Evolutionary conservation across 2,329 filamentous ascomycete species (phyloP), one percentile per base, ranked within the genome.

Genomic region (Aspergillus quadrilineatus): DNA sequence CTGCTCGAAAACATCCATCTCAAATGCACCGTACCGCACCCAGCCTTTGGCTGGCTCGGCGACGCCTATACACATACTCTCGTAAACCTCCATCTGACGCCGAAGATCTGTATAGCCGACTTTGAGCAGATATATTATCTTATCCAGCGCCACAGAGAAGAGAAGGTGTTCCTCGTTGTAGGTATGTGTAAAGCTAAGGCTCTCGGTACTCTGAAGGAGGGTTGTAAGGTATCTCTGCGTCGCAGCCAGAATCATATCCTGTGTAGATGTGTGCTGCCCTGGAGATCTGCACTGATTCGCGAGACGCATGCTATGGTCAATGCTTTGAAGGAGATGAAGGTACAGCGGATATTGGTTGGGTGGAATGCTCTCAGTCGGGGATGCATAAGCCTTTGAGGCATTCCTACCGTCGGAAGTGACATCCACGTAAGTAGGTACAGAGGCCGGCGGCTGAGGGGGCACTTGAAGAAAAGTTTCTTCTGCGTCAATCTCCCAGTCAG

Each of bases 111-210:
- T 44, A 30, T 60, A 62, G 4, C 55, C 60, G 7, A 57, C 28
- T 12, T 36, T 42, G 32, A 60, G 53, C 7, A 62, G 50, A 15
- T 44, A 32, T 36, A 58, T 45, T 12, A 62, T 53, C 29, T 60
- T 62, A 39, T 54, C 56, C 37, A 62, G 17, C 2, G 60, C 57
- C 10, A 62, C 57, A 3, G 55, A 53, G 53, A 59, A 62, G 14
- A 62, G 55, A 4, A 62, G 42, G 22, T 62, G 55, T 6, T 50
- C 50, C 26, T 60, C 55, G 37, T 46, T 53, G 37, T 57, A 60
- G 34, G 48, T 29, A 1, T 50, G 32, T 4, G 39, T 49, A 10
- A 58, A 58, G 29, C 15, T 9, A 2, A 43, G 49, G 36, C 37
- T 51, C 9, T 58, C 57, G 3, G 53, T 36, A 6, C 58, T 49